phyloP scores from a whole-genome alignment of 345 rosid genomes.

The Melaleuca quinquenervia region DNA sequence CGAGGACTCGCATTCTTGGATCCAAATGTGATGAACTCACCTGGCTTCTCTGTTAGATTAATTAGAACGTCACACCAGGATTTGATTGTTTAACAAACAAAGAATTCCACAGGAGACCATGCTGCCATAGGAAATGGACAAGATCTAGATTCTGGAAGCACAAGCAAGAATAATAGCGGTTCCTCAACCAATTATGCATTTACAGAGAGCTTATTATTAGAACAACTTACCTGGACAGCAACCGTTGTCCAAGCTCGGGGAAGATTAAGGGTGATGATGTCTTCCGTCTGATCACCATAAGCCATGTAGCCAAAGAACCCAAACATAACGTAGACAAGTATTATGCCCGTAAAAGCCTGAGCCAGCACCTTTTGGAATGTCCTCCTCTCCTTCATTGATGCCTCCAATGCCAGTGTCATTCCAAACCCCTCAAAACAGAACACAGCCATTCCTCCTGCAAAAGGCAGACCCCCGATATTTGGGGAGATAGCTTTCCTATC shows the following conservation, averaged over 20 bases:
- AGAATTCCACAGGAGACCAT: background rate
- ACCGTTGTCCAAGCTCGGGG: conserved; percentile 66
- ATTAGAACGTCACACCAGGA: background rate
- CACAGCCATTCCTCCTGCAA: conserved; percentile 88
- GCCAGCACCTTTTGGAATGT: conserved; percentile 52
- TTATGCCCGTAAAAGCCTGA: conserved; percentile 52
- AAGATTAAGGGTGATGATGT: conserved; percentile 75
- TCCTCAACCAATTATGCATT: background rate
- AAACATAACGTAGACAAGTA: conserved; percentile 49
- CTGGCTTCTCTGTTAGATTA: background rate
- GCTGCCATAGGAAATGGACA: background rate
- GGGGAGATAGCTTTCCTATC: conserved; percentile 60
- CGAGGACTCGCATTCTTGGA: background rate
- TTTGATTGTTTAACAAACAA: background rate
- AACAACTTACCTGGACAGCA: conserved; percentile 52
- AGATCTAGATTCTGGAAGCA: background rate
- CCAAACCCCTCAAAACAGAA: conserved; percentile 94
- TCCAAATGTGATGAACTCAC: background rate
- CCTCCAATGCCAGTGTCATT: conserved; percentile 78
- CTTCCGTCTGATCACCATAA: conserved; percentile 70
- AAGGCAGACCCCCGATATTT: conserved; percentile 59
- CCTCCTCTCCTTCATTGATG: conserved; percentile 64
- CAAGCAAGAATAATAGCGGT: background rate
- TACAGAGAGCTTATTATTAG: background rate
- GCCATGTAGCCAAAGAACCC: conserved; percentile 89